These are phyloP conservation scores for Coemansia reversa DNA, from an alignment of 192 early-diverging fungal genomes.

Conservation along the genomic window DNA sequence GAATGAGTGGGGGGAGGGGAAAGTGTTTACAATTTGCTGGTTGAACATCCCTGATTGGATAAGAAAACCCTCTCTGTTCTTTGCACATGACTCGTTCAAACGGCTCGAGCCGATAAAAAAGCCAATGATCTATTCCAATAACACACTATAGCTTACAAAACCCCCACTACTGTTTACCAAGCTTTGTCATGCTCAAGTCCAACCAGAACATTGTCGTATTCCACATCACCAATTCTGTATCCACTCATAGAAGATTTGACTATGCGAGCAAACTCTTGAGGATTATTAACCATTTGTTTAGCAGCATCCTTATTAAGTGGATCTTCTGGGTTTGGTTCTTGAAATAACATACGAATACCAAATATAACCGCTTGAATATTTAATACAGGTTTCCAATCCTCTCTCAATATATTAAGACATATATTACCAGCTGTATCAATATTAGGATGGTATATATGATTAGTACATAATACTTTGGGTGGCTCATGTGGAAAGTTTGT, in stretches of 20 bases:
- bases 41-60: too few species aligned
- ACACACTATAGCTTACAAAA: too few species aligned
- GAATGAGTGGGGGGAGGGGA: too few species aligned
- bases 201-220: constrained; percentile 66
- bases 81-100: background rate
- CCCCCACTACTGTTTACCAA: too few species aligned
- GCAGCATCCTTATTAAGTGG: constrained; percentile 98
- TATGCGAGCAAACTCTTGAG: constrained; percentile 69
- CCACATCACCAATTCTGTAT: constrained; percentile 62
- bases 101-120: too few species aligned
- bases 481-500: constrained; percentile 93
- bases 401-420: constrained; percentile 94
- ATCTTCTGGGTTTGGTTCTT: constrained; percentile 95
- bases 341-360: constrained; percentile 87
- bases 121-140: too few species aligned
- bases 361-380: constrained; percentile 88
- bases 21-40: too few species aligned
- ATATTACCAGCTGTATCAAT: constrained; percentile 96
- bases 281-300: constrained; percentile 69
- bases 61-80: background rate
- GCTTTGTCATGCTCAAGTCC: background rate
- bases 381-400: constrained; percentile 99
- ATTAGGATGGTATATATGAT: constrained; percentile 97
- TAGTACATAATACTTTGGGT: constrained; percentile 86
- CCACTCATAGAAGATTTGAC: constrained; percentile 80